These are phyloP conservation scores for Aspergillus sp. DNA, from an alignment of 2,329 filamentous ascomycete species.

Conservation along the genomic window DNA sequence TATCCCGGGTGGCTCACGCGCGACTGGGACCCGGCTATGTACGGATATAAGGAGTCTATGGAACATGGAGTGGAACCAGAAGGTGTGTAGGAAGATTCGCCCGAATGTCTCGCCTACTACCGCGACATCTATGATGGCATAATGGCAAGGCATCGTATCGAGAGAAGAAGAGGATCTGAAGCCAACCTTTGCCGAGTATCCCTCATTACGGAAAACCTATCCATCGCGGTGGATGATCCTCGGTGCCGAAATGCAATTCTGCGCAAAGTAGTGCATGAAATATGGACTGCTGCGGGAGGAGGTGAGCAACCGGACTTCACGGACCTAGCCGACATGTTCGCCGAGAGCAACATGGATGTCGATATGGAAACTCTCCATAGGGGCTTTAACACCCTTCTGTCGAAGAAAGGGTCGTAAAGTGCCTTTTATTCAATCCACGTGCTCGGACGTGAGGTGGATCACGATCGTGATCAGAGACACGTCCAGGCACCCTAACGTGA, in stretches of 20 bases:
- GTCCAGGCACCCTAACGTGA: too few relatives aligned
- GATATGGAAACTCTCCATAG: constrained; percentile 3
- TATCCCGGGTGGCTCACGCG: constrained; percentile 15
- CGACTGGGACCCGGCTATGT: constrained; percentile 16
- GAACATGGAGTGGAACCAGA: constrained; percentile 10
- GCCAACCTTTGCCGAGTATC: too few relatives aligned
- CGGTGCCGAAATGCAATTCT: constrained; percentile 3
- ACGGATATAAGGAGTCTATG: constrained; percentile 6
- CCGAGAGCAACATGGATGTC: constrained; percentile 1
- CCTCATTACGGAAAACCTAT: too few relatives aligned
- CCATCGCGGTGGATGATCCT: constrained; percentile 1
- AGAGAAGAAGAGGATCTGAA: too few relatives aligned
- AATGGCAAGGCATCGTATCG: too few relatives aligned
- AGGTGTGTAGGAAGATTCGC: constrained; percentile 12
- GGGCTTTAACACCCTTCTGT: constrained; percentile 2
- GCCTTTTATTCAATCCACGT: too few relatives aligned
- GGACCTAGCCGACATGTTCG: constrained; percentile 2
- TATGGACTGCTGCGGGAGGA: constrained; percentile 2
- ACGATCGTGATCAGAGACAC: too few relatives aligned
- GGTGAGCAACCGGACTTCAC: constrained; percentile 1
- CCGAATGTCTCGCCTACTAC: constrained; percentile 6
- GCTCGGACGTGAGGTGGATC: too few relatives aligned
- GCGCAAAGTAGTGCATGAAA: constrained; percentile 2
- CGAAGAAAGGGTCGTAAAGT: background rate
- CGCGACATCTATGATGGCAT: constrained; percentile 2